Percentiles rank a stretch among this genome's conserved stretches.
phyloP scores from a whole-genome alignment of 2,329 filamentous ascomycete genomes.

The Raffaelea deltoideospora region DNA sequence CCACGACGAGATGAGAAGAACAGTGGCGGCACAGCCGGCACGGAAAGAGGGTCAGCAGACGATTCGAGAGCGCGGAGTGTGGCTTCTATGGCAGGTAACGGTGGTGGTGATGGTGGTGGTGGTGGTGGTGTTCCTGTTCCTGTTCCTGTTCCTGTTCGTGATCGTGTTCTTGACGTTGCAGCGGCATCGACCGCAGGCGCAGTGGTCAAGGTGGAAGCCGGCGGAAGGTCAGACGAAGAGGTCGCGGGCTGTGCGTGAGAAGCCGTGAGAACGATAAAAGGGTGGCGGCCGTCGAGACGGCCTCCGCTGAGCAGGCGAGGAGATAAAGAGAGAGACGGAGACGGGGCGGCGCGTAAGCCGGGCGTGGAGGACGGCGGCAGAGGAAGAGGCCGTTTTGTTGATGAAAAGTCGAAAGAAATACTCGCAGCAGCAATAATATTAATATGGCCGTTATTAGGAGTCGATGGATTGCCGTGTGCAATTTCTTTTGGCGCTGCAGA shows the following conservation, averaged over 20 bases:
- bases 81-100: slow-evolving; percentile 1
- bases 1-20: neutral
- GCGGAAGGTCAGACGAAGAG: slow-evolving; percentile 5
- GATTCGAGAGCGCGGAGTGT: neutral
- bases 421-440: neutral
- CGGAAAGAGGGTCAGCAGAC: neutral
- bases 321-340: too few relatives aligned
- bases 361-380: too few relatives aligned
- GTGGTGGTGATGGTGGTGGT: slow-evolving; percentile 6
- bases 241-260: slow-evolving; percentile 21
- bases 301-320: slow-evolving; percentile 18
- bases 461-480: slow-evolving; percentile 1
- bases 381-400: too few relatives aligned
- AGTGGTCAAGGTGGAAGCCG: slow-evolving; percentile 6
- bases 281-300: slow-evolving; percentile 30
- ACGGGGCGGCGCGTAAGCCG: too few relatives aligned
- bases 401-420: too few relatives aligned
- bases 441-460: neutral
- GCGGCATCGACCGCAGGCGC: slow-evolving; percentile 2
- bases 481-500: slow-evolving; percentile 5
- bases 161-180: too few relatives aligned
- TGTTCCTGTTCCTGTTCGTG: too few relatives aligned
- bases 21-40: too few relatives aligned
- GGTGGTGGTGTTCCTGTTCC: too few relatives aligned
- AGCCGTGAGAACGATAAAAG: slow-evolving; percentile 30